Evolutionary conservation across 176 grass and related monocot species (phyloP), one percentile per base, ranked within the genome.

Genomic region (Aegilops bicornis): DNA sequence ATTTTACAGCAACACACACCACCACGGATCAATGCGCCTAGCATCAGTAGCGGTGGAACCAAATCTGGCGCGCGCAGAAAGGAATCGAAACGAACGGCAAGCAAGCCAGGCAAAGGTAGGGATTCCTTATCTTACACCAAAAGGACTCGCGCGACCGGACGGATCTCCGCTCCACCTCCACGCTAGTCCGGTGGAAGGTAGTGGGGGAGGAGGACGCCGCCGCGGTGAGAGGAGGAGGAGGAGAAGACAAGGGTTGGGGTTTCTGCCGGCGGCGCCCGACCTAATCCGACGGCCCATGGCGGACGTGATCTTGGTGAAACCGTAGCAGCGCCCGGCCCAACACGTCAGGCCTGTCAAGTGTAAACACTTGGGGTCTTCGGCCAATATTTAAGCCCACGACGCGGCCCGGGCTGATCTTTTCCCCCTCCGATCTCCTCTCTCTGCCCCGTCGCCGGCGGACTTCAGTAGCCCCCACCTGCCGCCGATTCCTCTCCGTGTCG

Each of bases 401-500:
- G 0, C 20, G 52, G 87, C 82, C 67, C 66, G 54, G 13, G 2
- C 7, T 2, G 39, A 35, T 52, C 19, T 25, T 35, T 74, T 47
- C 40, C n/a, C 1, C 4, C 13, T 85, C 33, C 82, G 56, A 76
- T 82, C n/a, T 1, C 29, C 17, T 39, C 35, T 59, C 81, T 76
- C 35, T 42, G 45, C 16, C 14, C 16, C 14, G 77, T 39, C 70
- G 77, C 70, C 83, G 83, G 64, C 61, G 37, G 61, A 81, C 13
- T 58, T 54, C 60, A 12, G 25, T 10, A 60, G 5, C 20, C 54
- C 43, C 45, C 36, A 60, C 40, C 52, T n/a, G 19, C 78, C 72
- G 20, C 25, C 31, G 64, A 73, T 42, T 74, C 73, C 65, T 35
- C 50, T 48, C 45, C 30, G 48, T 11, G 8, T 1, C 3, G 22